Percentiles rank a stretch among this genome's conserved stretches.
Evolutionary conservation across 495 filamentous ascomycete genomes (phyloP).

Genomic region (Neurospora discreta): DNA sequence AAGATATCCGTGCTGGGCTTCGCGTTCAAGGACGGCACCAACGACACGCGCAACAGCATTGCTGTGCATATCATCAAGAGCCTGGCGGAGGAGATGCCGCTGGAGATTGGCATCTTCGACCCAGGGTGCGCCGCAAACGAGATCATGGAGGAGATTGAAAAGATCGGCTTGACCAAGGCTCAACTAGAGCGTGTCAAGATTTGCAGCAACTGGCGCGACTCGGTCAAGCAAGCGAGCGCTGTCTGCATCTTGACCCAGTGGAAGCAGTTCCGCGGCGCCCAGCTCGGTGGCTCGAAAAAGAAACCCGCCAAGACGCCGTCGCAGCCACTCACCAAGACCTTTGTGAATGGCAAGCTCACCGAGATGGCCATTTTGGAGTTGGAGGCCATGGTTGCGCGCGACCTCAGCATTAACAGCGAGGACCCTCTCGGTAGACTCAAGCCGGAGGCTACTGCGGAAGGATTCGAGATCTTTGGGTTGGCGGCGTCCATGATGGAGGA

Average conservation of each 20-base stretch:
- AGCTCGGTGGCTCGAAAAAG: neutral
- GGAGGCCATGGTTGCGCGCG: constrained; percentile 6
- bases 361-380: constrained; percentile 15
- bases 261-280: constrained; percentile 21
- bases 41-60: constrained; percentile 63
- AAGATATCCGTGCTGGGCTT: constrained; percentile 67
- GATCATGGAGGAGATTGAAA: constrained; percentile 32
- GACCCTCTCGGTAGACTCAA: constrained; percentile 17
- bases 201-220: constrained; percentile 32
- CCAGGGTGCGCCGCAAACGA: constrained; percentile 44
- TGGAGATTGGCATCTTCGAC: constrained; percentile 64
- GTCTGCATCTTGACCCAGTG: constrained; percentile 20
- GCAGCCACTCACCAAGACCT: neutral
- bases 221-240: constrained; percentile 29
- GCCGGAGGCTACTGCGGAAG: constrained; percentile 17
- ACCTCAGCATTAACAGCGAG: constrained; percentile 1
- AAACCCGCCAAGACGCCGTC: neutral
- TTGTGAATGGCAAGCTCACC: constrained; percentile 3
- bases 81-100: constrained; percentile 50
- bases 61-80: constrained; percentile 56
- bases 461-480: constrained; percentile 41
- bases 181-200: constrained; percentile 29
- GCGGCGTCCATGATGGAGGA: constrained; percentile 42
- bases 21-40: constrained; percentile 75
- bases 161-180: constrained; percentile 17